phyloP scores from a whole-genome alignment of 192 early-diverging fungal genomes.

The Mortierella antarctica region DNA sequence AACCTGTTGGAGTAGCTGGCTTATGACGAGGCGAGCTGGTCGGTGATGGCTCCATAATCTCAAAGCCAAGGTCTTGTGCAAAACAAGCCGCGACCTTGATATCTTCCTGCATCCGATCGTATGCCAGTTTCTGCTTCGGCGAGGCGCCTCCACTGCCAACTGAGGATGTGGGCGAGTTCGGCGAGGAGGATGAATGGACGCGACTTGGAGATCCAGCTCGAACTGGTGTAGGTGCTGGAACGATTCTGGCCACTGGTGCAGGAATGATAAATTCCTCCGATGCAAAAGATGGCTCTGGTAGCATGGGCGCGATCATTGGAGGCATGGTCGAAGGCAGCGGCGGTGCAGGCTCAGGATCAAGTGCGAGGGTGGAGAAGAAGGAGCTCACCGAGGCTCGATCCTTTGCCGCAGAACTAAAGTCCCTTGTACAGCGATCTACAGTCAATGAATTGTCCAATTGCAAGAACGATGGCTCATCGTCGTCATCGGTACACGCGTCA shows the following conservation, averaged over 20 bases:
- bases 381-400: constrained; percentile 42
- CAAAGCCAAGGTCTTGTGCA: constrained; percentile 47
- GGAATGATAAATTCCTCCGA: constrained; percentile 41
- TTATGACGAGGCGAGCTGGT: constrained; percentile 6
- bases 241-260: constrained; percentile 26
- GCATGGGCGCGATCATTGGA: background rate
- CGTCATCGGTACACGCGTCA: background rate
- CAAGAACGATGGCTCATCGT: constrained; percentile 28
- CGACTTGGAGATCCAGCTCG: background rate
- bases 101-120: constrained; percentile 28
- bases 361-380: constrained; percentile 31
- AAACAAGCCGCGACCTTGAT: constrained; percentile 25
- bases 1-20: constrained; percentile 1
- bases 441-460: constrained; percentile 23
- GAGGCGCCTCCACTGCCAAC: background rate
- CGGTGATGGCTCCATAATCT: constrained; percentile 41
- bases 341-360: constrained; percentile 31
- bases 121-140: background rate
- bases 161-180: background rate
- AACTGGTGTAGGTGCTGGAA: constrained; percentile 2
- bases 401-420: background rate
- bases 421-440: constrained; percentile 20
- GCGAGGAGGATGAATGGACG: background rate
- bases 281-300: constrained; percentile 11
- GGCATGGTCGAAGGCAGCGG: background rate